These are phyloP conservation scores for Paramecium biaurelia DNA, from an alignment of 73 alveolate genomes.

Conservation along the genomic window DNA sequence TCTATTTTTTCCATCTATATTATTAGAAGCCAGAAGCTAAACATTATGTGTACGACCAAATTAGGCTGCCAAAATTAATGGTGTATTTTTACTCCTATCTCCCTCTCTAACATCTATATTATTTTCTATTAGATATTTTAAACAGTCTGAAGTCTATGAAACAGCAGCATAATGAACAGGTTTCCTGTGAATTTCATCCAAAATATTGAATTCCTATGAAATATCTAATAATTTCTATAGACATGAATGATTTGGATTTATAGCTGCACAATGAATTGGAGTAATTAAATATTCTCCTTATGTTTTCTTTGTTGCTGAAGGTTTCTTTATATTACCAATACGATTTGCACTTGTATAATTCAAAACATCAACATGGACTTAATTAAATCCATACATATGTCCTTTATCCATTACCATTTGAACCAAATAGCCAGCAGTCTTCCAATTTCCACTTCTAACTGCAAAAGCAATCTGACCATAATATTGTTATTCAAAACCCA, in stretches of 20 bases:
- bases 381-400: conserved; percentile 90
- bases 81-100: conserved; percentile 84
- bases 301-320: conserved; percentile 82
- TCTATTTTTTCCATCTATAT: conserved; percentile 74
- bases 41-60: conserved; percentile 84
- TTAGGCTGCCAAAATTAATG: conserved; percentile 89
- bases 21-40: conserved; percentile 65
- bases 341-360: conserved; percentile 70
- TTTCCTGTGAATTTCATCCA: conserved; percentile 85
- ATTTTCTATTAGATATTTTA: conserved; percentile 78
- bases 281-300: conserved; percentile 84
- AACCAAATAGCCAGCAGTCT: conserved; percentile 78
- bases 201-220: conserved; percentile 73
- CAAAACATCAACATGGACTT: conserved; percentile 89
- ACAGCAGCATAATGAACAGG: conserved; percentile 98
- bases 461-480: conserved; percentile 72
- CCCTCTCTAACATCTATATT: conserved; percentile 87
- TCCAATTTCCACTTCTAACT: conserved; percentile 87
- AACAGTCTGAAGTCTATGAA: conserved; percentile 83
- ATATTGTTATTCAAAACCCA: conserved; percentile 59
- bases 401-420: conserved; percentile 68
- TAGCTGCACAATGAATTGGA: conserved; percentile 97
- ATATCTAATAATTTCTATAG: conserved; percentile 74
- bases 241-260: conserved; percentile 88
- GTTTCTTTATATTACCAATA: conserved; percentile 67